Conservation (phyloP, 805 yeast species). For the Barnettozyma salicaria region DNA sequence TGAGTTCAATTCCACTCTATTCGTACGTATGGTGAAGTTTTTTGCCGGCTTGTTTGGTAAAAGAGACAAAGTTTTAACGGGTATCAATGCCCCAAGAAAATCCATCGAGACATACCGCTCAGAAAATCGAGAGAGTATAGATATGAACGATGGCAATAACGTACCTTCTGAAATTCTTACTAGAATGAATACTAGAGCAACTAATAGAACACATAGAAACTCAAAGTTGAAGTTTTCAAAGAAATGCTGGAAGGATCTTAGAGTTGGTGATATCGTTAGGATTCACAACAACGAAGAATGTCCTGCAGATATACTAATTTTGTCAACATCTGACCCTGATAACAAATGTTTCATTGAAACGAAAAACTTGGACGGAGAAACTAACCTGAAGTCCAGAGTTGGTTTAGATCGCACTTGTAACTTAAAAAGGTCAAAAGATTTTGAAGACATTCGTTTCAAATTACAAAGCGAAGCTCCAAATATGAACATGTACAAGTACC, state of each 20-base stretch:
- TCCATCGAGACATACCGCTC: constrained; percentile 19
- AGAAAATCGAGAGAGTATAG: constrained; percentile 7
- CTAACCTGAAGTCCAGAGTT: constrained; percentile 69
- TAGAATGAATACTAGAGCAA: constrained; percentile 6
- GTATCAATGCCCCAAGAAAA: constrained; percentile 4
- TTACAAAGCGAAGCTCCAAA: constrained; percentile 80
- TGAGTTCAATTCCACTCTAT: constrained; percentile 36
- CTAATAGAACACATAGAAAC: constrained; percentile 3
- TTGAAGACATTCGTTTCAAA: constrained; percentile 47
- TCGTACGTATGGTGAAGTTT: constrained; percentile 21
- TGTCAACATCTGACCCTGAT: constrained; percentile 61
- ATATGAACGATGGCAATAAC: constrained; percentile 3
- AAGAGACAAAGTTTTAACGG: constrained; percentile 10
- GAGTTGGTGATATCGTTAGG: constrained; percentile 69
- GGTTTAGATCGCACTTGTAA: constrained; percentile 54
- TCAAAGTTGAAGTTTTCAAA: constrained; percentile 26
- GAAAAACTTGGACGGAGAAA: constrained; percentile 74
- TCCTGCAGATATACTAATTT: constrained; percentile 65
- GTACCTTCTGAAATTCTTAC: constrained; percentile 5
- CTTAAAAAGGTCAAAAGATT: constrained; percentile 40
- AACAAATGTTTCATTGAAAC: constrained; percentile 71
- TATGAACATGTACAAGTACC: constrained; percentile 64
- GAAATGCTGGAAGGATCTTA: constrained; percentile 57
- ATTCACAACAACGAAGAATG: constrained; percentile 70
- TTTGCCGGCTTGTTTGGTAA: constrained; percentile 17